A percentile compares a stretch with the other conserved stretches of the same genome.
phyloP scores from a whole-genome alignment of 2,329 filamentous ascomycete species.

The Fusarium palustre region DNA sequence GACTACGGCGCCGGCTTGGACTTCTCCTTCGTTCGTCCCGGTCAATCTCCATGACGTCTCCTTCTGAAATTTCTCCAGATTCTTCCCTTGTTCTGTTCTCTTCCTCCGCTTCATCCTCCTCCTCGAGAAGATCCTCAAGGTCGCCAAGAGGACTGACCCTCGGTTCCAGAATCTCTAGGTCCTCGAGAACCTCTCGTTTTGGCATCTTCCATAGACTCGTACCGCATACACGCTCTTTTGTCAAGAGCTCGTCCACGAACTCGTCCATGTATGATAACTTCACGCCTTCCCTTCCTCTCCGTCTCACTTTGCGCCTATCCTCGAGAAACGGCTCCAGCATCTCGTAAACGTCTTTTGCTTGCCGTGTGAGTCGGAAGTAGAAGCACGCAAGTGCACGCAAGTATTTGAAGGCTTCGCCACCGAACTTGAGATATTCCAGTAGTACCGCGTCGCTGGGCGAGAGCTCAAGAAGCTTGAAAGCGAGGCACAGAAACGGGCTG shows the following conservation, averaged over 20 bases:
- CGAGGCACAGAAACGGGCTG: constrained; percentile 91
- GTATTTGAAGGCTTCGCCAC: constrained; percentile 85
- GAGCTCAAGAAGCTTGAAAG: constrained; percentile 93
- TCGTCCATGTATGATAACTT: constrained; percentile 86
- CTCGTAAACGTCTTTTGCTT: constrained; percentile 82
- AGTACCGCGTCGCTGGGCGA: constrained; percentile 83
- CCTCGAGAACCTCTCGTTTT: constrained; percentile 83
- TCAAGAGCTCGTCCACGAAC: constrained; percentile 92
- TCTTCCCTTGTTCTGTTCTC: constrained; percentile 53
- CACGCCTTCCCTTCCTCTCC: constrained; percentile 79
- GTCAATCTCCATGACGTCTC: constrained; percentile 57
- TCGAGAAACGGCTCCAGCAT: constrained; percentile 84
- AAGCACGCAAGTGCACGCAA: constrained; percentile 89
- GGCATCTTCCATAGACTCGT: constrained; percentile 95
- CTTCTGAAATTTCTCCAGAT: constrained; percentile 55
- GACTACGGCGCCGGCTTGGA: constrained; percentile 38
- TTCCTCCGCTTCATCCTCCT: constrained; percentile 63
- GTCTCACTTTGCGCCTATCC: constrained; percentile 85
- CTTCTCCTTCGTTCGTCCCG: constrained; percentile 45
- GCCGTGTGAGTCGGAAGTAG: constrained; percentile 90
- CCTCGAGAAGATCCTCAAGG: constrained; percentile 76
- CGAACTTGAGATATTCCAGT: constrained; percentile 80
- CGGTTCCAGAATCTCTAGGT: constrained; percentile 87
- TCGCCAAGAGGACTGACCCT: constrained; percentile 86
- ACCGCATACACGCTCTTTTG: constrained; percentile 88